Evolutionary conservation across 2,329 filamentous ascomycete genomes (phyloP).

Genomic region (Colletotrichum godetiae): DNA sequence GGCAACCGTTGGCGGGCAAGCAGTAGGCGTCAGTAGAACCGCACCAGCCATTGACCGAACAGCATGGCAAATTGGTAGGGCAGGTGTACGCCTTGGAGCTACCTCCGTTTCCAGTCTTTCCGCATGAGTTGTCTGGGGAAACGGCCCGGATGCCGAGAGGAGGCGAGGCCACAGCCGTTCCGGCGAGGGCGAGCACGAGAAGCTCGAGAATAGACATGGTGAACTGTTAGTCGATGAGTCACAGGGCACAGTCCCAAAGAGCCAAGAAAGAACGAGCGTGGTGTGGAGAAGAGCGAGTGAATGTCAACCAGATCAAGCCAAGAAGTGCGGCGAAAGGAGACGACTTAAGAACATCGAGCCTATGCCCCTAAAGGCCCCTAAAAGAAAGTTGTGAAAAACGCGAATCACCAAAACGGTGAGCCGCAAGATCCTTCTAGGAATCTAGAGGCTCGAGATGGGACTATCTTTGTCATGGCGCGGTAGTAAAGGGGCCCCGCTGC

Average conservation of each 20-base stretch:
- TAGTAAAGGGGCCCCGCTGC: background rate
- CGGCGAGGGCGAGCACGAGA: conserved; percentile 3
- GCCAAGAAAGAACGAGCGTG: background rate
- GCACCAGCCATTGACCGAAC: conserved; percentile 47
- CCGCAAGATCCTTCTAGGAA: background rate
- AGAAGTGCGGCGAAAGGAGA: conserved; percentile 7
- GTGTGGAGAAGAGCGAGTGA: background rate
- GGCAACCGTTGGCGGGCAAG: conserved; percentile 47
- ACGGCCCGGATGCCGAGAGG: conserved; percentile 7
- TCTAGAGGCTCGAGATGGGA: background rate
- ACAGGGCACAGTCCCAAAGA: background rate
- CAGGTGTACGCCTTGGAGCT: conserved; percentile 20
- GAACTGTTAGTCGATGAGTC: background rate
- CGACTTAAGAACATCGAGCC: conserved; percentile 7
- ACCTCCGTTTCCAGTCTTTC: conserved; percentile 26
- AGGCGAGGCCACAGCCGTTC: conserved; percentile 5
- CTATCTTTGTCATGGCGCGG: conserved; percentile 14
- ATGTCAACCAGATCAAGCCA: conserved; percentile 2
- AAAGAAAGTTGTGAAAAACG: background rate
- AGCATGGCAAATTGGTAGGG: conserved; percentile 38
- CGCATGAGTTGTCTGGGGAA: conserved; percentile 31
- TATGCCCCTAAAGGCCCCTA: background rate
- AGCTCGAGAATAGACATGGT: conserved; percentile 11
- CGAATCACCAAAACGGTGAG: conserved; percentile 19
- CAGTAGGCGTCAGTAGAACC: conserved; percentile 52